These are phyloP conservation scores for Cladobotryum mycophilum DNA, from an alignment of 2,329 filamentous ascomycete genomes.

Conservation along the genomic window DNA sequence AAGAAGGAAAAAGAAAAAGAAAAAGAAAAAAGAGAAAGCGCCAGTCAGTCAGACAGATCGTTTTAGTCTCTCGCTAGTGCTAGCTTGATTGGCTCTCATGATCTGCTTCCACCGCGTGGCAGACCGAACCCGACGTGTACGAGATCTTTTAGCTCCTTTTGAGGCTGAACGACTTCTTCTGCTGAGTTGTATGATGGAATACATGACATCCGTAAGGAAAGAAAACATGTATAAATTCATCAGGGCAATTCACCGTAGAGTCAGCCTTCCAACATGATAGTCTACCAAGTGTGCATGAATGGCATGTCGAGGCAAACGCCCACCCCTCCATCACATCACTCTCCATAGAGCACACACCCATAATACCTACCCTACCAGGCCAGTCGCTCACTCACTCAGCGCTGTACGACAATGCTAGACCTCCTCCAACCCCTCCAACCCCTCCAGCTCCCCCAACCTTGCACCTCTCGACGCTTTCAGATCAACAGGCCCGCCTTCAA, in stretches of 20 bases:
- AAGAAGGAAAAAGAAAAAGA: too few relatives aligned
- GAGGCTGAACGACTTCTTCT: neutral
- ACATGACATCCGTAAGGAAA: neutral
- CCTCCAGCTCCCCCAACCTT: neutral
- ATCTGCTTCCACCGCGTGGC: neutral
- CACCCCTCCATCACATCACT: neutral
- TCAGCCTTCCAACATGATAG: too few relatives aligned
- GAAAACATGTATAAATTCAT: too few relatives aligned
- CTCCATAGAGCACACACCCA: neutral
- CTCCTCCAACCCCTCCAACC: neutral
- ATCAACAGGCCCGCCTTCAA: slow-evolving; percentile 5
- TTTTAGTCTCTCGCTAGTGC: too few relatives aligned
- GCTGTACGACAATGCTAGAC: neutral
- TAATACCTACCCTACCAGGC: too few relatives aligned
- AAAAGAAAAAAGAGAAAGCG: too few relatives aligned
- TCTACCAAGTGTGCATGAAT: neutral
- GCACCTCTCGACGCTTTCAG: slow-evolving; percentile 5
- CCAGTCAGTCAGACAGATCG: too few relatives aligned
- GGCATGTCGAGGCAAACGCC: neutral
- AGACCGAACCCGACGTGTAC: neutral
- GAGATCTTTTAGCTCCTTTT: neutral
- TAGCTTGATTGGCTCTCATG: neutral
- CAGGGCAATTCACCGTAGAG: too few relatives aligned
- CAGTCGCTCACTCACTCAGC: too few relatives aligned
- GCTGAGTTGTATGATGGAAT: neutral